Base-by-base conservation (phyloP, 2,329 filamentous ascomycete genomes). In the Paracoccidioides brasiliensis region DNA sequence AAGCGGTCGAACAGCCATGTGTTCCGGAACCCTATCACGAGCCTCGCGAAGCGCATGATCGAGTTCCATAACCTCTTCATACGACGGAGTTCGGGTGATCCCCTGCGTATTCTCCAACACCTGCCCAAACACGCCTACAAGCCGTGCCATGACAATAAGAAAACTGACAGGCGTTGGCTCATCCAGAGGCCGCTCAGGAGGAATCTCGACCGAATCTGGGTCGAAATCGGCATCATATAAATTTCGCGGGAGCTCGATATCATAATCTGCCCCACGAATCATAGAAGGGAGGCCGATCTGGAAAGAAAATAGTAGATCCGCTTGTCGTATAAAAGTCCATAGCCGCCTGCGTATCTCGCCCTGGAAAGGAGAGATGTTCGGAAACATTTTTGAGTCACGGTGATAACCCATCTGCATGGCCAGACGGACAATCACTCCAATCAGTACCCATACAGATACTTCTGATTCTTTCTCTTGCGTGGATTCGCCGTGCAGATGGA, bases 1-100 rank as follows among this genome's bases (percentile, higher is more conserved):
- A 57, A 95, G 77, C 0, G 84, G 78, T 37, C 84, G 83, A 61
- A 95, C 76, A 62, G 82, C 84, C 37, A 97, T 76, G 68, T 95
- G 86, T 2, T 88, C 85, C 0, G 93, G 88, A 52, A 95, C 79
- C 55, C 84, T 80, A 38, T 85, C 76, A 30, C 78, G 74, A 32
- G 78, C 72, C 57, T 80, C 78, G 44, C 80, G 75, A 53, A 83
- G 72, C 55, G 80, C 73, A 7, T 73, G 70, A 64, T 84, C 81
- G 42, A 83, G 71, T 56, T 80, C 80, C 73, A 83, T 78, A 28
- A 81, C 74, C 43, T 80, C 78, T 30, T 84, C 81, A 61, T 84
- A 84, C 0, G 79, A 74, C 12, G 69, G 22, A 22, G 22, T 69
- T 8, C 75, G 67, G 32, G 68, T 66, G 9, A 75, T 62, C 30